Evolutionary conservation across 176 grass and related monocot genomes (phyloP), one percentile per base, ranked within the genome.

Genomic region (Musa troglodytarum): DNA sequence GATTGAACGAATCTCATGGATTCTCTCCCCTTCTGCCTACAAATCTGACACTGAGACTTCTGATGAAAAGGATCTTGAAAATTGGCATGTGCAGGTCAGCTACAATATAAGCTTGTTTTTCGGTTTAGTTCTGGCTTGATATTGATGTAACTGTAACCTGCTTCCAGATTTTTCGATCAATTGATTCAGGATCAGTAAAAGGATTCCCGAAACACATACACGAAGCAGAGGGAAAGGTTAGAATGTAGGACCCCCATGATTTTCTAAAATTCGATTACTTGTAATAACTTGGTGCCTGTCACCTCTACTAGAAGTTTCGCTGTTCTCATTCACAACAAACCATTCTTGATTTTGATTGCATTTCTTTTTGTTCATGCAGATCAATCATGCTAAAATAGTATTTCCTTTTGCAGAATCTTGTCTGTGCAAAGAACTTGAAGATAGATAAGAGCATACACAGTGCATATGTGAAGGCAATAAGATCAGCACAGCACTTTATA

Each of bases 401-500:
- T 84, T 81, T 80, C 34, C 26, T 80, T 83, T 20, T 68, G 51
- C 55, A 90, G 84, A 98, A 98, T 84, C 94, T 98, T 82, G 80
- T 90, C 13, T 88, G 94, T 52, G 88, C 86, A n/a, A 98, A 98
- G 74, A 85, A 98, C 80, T 65, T 98, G 68, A 85, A 87, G 83
- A 94, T 98, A 59, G 94, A 98, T 75, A 88, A 88, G 75, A 98
- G 88, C 80, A 93, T 98, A 90, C 90, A 98, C 67, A 93, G 81
- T 12, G 90, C 94, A 29, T 98, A 98, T 74, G 82, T 98, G 23
- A 93, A 91, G 74, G 94, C 90, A 53, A 93, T 93, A 51, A 91
- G 94, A 78, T 91, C 88, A 70, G 90, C 94, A 8, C 86, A 93
- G 10, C 88, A 90, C 75, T 98, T 93, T 64, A 78, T 98, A 77